A percentile compares a stretch with the other conserved stretches of the same genome.
These are phyloP conservation scores for Yamadazyma endophytica DNA, from an alignment of 805 yeast genomes.

Conservation along the genomic window DNA sequence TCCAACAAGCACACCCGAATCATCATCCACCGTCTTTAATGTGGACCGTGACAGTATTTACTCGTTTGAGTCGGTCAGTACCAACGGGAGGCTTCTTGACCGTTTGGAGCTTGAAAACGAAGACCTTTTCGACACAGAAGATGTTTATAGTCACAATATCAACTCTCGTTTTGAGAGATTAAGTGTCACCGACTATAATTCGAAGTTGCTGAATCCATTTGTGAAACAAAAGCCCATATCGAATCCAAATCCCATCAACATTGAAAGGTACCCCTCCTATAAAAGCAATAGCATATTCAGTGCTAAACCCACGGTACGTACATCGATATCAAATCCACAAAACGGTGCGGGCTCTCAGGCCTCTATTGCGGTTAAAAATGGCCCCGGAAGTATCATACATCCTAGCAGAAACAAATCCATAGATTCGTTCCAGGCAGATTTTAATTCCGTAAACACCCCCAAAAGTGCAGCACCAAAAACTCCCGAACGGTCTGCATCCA, in stretches of 20 bases:
- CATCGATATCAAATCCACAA: background rate
- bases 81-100: slow-evolving; percentile 39
- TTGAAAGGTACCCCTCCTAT: slow-evolving; percentile 3
- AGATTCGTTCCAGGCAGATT: slow-evolving; percentile 22
- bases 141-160: too few relatives aligned
- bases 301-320: background rate
- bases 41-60: slow-evolving; percentile 35
- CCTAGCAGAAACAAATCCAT: slow-evolving; percentile 20
- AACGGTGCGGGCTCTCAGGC: background rate
- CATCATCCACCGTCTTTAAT: slow-evolving; percentile 1
- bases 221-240: slow-evolving; percentile 1
- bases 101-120: slow-evolving; percentile 27
- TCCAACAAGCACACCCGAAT: slow-evolving; percentile 2
- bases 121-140: slow-evolving; percentile 15
- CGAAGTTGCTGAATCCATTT: background rate
- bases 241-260: background rate
- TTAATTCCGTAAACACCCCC: slow-evolving; percentile 4
- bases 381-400: slow-evolving; percentile 17
- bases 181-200: slow-evolving; percentile 3
- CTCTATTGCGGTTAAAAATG: slow-evolving; percentile 10
- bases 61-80: slow-evolving; percentile 41
- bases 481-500: background rate
- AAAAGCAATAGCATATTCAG: background rate
- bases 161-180: slow-evolving; percentile 6
- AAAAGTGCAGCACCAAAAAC: background rate